Percentiles rank a stretch among this genome's conserved stretches.
Evolutionary conservation across 352 stramenopile species (phyloP).

Genomic region (Phytophthora multivora): DNA sequence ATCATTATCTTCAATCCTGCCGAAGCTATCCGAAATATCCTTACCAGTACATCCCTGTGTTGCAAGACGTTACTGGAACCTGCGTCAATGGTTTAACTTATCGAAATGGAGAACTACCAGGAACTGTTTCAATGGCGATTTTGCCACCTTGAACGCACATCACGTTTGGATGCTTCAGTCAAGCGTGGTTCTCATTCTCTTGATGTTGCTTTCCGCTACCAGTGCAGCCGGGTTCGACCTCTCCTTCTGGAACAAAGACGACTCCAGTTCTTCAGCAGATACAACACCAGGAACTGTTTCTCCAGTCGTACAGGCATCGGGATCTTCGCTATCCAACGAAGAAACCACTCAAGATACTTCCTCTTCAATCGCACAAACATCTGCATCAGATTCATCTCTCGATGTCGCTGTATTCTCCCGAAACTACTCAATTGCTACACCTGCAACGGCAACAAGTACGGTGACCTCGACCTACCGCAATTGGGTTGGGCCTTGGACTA

Average conservation of each 20-base stretch:
- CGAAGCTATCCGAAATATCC: not conserved
- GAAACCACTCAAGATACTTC: not conserved
- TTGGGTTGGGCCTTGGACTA: slow-evolving; percentile 40
- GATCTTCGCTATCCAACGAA: not conserved
- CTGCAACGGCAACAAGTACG: slow-evolving; percentile 4
- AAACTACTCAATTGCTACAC: slow-evolving; percentile 13
- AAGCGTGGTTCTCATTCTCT: slow-evolving; percentile 1
- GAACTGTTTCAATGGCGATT: slow-evolving; percentile 7
- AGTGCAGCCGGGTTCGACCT: slow-evolving; percentile 1
- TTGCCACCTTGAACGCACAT: not conserved
- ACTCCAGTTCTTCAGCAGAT: slow-evolving; percentile 5
- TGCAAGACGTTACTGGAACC: not conserved
- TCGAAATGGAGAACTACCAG: not conserved
- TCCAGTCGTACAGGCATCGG: not conserved
- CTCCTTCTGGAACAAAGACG: slow-evolving; percentile 8
- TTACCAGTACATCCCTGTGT: not conserved
- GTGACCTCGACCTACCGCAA: slow-evolving; percentile 23
- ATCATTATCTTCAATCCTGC: not conserved
- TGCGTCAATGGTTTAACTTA: not conserved
- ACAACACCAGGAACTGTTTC: not conserved
- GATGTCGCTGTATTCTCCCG: not conserved
- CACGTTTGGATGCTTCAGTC: not conserved
- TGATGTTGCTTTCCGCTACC: not conserved
- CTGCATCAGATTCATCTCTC: not conserved
- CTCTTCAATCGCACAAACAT: not conserved